Percentiles rank a stretch among this genome's conserved stretches.
Evolutionary conservation across 2,329 filamentous ascomycete genomes (phyloP).

Genomic region (Phialocephala subalpina): DNA sequence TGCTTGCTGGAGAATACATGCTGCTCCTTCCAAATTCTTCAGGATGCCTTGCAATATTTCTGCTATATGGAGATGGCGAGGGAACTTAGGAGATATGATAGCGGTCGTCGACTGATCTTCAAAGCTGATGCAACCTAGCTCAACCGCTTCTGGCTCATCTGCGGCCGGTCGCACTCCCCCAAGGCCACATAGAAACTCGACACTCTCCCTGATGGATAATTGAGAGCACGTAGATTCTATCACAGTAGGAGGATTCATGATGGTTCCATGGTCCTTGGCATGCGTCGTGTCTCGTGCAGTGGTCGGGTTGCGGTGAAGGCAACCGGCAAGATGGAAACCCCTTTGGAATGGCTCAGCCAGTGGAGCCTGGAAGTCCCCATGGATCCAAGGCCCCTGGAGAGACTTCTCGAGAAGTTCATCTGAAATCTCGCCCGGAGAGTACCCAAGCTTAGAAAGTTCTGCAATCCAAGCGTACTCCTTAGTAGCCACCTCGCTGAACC

Average conservation of each 20-base stretch:
- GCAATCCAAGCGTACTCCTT: constrained; percentile 22
- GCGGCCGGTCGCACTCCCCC: neutral
- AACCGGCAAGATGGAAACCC: constrained; percentile 7
- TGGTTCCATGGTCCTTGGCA: neutral
- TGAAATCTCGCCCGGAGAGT: constrained; percentile 15
- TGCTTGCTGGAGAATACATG: constrained; percentile 9
- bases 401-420: constrained; percentile 15
- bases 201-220: neutral
- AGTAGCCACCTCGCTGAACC: constrained; percentile 8
- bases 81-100: neutral
- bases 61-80: neutral
- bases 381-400: constrained; percentile 22
- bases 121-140: neutral
- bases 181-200: constrained; percentile 1
- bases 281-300: neutral
- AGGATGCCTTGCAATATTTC: neutral
- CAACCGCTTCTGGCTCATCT: neutral
- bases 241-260: neutral
- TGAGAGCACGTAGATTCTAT: too few relatives aligned
- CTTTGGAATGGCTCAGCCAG: neutral
- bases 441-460: constrained; percentile 16
- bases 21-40: constrained; percentile 12
- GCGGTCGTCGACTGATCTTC: neutral
- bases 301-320: constrained; percentile 15
- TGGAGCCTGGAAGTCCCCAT: neutral